Conservation (phyloP, 768 basidiomycete genomes). For the Gymnopilus dilepis region DNA sequence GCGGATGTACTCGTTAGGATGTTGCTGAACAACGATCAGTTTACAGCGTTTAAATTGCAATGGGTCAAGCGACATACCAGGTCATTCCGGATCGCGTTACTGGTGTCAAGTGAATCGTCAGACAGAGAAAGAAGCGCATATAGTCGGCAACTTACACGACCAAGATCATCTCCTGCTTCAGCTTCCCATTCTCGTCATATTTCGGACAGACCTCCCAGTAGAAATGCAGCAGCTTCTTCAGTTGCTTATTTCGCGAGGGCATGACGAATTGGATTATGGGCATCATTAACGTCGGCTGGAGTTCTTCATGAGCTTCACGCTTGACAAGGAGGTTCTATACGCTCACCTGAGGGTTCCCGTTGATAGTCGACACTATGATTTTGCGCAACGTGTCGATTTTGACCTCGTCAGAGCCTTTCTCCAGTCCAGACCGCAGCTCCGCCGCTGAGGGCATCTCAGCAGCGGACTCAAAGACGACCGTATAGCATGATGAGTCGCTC, state of each 20-base stretch:
- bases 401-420: slow-evolving; percentile 97
- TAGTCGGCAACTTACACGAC: slow-evolving; percentile 77
- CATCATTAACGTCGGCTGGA: slow-evolving; percentile 91
- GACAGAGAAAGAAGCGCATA: neutral
- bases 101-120: slow-evolving; percentile 33
- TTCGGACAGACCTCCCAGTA: slow-evolving; percentile 99
- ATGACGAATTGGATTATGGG: slow-evolving; percentile 98
- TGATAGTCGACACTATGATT: slow-evolving; percentile 93
- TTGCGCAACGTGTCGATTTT: slow-evolving; percentile 95
- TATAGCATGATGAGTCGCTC: slow-evolving; percentile 75
- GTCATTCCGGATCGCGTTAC: slow-evolving; percentile 98
- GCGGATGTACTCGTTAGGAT: slow-evolving; percentile 99
- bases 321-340: neutral
- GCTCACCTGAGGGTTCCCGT: slow-evolving; percentile 89
- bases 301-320: slow-evolving; percentile 8
- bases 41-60: slow-evolving; percentile 7
- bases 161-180: slow-evolving; percentile 99
- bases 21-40: slow-evolving; percentile 67
- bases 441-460: slow-evolving; percentile 79
- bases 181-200: slow-evolving; percentile 93
- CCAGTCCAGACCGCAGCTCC: slow-evolving; percentile 81
- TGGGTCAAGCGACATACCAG: slow-evolving; percentile 59
- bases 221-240: slow-evolving; percentile 96
- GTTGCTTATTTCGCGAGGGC: slow-evolving; percentile 92
- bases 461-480: slow-evolving; percentile 74